Percentiles rank a stretch among this genome's conserved stretches.
phyloP scores from a whole-genome alignment of 2,329 filamentous ascomycete genomes.

The Colletotrichum sp. region DNA sequence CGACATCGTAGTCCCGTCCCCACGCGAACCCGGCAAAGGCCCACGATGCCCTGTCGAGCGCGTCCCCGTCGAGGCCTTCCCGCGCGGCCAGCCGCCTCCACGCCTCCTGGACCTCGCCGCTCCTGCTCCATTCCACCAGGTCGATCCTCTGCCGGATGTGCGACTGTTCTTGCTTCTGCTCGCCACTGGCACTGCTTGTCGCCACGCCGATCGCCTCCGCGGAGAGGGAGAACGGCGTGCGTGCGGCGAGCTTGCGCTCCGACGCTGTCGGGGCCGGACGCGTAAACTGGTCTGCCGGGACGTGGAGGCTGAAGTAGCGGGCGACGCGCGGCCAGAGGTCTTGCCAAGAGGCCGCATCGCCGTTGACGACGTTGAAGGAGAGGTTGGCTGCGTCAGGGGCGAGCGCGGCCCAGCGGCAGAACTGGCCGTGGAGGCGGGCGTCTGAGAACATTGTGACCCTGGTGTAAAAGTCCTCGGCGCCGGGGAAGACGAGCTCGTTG shows the following conservation, averaged over 20 bases:
- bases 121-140: constrained; percentile 43
- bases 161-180: constrained; percentile 10
- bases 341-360: constrained; percentile 45
- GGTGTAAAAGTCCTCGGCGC: constrained; percentile 37
- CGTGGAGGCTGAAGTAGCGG: constrained; percentile 34
- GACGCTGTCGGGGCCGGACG: constrained; percentile 10
- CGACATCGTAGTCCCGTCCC: constrained; percentile 42
- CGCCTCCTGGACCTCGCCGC: constrained; percentile 38
- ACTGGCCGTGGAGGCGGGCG: constrained; percentile 34
- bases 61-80: constrained; percentile 38
- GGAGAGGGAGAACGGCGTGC: constrained; percentile 34
- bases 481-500: constrained; percentile 35
- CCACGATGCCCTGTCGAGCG: constrained; percentile 46
- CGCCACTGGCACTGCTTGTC: constrained; percentile 25
- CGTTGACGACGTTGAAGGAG: constrained; percentile 47
- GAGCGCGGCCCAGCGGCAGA: not conserved
- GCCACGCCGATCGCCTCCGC: constrained; percentile 30
- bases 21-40: constrained; percentile 46
- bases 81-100: constrained; percentile 44
- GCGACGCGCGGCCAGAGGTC: constrained; percentile 46
- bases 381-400: constrained; percentile 36
- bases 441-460: constrained; percentile 37
- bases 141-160: constrained; percentile 43
- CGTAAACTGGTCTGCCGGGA: constrained; percentile 34
- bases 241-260: constrained; percentile 26